Evolutionary conservation across 805 yeast genomes (phyloP).

Genomic region (Hanseniaspora mollemarum): DNA sequence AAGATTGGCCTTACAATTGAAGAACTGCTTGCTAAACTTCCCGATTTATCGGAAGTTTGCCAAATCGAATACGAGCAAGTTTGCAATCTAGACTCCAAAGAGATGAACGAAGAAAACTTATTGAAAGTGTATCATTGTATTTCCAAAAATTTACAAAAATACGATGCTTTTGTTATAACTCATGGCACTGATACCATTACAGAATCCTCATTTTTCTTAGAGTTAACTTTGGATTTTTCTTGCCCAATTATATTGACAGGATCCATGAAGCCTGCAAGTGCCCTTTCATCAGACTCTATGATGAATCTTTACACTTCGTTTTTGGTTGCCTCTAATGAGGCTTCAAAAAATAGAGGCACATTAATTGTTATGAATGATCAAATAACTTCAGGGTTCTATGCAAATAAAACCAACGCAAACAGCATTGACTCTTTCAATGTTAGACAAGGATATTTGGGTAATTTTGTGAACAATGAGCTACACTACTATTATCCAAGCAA

Average conservation of each 20-base stretch:
- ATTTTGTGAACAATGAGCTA: conserved; percentile 53
- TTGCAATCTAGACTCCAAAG: conserved; percentile 51
- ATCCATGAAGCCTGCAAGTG: conserved; percentile 63
- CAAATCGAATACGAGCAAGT: conserved; percentile 52
- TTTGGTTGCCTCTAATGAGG: conserved; percentile 44
- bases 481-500: conserved; percentile 55
- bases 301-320: conserved; percentile 63
- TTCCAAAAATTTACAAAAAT: conserved; percentile 34
- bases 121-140: conserved; percentile 38
- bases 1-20: conserved; percentile 42
- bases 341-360: conserved; percentile 47
- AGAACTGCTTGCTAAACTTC: conserved; percentile 43
- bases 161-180: conserved; percentile 52
- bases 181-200: conserved; percentile 66
- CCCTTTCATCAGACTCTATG: conserved; percentile 61
- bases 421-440: conserved; percentile 59
- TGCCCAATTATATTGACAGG: conserved; percentile 60
- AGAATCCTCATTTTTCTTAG: conserved; percentile 55
- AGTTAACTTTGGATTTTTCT: conserved; percentile 35
- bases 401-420: conserved; percentile 60
- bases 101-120: conserved; percentile 39
- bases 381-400: conserved; percentile 58
- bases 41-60: conserved; percentile 44
- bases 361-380: conserved; percentile 57
- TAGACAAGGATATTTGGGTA: conserved; percentile 62